Evolutionary conservation across 148 eudicot genomes (phyloP).

Genomic region (Mesembryanthemum crystallinum): DNA sequence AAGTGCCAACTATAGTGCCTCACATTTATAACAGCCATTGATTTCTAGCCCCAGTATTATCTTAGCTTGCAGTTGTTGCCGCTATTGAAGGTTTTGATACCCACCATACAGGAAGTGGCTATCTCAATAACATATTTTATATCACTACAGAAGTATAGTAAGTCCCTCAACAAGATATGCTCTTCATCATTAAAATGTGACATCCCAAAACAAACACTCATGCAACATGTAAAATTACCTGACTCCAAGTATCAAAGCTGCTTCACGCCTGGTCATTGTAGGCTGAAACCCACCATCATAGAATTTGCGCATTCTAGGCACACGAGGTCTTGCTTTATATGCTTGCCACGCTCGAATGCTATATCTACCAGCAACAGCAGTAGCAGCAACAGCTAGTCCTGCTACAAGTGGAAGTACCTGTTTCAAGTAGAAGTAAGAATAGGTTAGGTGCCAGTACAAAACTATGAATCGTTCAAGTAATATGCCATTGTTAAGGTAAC

Average conservation of each 20-base stretch:
- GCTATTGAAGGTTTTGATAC: not conserved
- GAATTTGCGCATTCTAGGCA: conserved; percentile 54
- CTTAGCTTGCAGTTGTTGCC: not conserved
- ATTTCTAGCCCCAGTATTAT: not conserved
- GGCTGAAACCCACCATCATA: conserved; percentile 80
- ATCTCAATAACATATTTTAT: too few relatives aligned
- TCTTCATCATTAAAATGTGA: too few relatives aligned
- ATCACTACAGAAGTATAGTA: too few relatives aligned
- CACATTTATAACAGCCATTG: too few relatives aligned
- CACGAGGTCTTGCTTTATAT: conserved; percentile 56
- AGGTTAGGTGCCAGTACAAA: not conserved
- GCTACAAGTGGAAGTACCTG: conserved; percentile 58
- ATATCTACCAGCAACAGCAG: conserved; percentile 71
- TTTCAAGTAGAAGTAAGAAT: not conserved
- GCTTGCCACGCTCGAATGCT: conserved; percentile 78
- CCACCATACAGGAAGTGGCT: too few relatives aligned
- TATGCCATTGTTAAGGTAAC: not conserved
- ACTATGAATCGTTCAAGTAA: not conserved
- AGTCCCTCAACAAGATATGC: too few relatives aligned
- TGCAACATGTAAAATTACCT: conserved; percentile 35
- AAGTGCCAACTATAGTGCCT: too few relatives aligned
- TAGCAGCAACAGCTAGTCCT: conserved; percentile 60
- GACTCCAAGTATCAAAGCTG: conserved; percentile 82
- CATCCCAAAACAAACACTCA: not conserved
- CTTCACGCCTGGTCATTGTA: conserved; percentile 73